Evolutionary conservation across 202 grass and related monocot genomes (phyloP).

Genomic region (Setaria italica): DNA sequence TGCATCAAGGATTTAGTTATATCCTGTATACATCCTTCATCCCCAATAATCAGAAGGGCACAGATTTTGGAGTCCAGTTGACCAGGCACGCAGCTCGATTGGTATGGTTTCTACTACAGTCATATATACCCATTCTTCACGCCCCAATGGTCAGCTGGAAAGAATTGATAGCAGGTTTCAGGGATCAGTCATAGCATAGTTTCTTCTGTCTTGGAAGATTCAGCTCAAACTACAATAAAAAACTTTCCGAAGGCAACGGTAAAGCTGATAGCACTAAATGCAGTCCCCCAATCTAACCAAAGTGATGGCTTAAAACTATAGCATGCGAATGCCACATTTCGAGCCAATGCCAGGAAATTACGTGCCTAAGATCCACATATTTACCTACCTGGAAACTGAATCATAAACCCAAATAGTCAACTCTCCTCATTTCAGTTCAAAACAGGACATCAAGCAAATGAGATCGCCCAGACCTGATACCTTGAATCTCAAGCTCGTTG

Average conservation of each 20-base stretch:
- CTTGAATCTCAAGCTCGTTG: conserved; percentile 41
- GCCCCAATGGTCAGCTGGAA: neutral
- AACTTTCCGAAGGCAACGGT: conserved; percentile 11
- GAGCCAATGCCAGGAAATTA: conserved; percentile 18
- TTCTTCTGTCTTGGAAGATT: conserved; percentile 31
- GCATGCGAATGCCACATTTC: conserved; percentile 37
- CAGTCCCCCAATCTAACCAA: conserved; percentile 23
- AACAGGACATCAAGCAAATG: conserved; percentile 17
- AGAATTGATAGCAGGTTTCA: conserved; percentile 21
- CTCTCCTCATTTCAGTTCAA: conserved; percentile 27
- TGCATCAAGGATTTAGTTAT: neutral
- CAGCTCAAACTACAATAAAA: conserved; percentile 24
- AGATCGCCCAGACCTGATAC: conserved; percentile 15
- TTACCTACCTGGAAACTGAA: conserved; percentile 28
- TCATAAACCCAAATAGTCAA: conserved; percentile 42
- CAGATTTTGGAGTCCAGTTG: conserved; percentile 21
- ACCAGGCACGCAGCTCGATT: neutral
- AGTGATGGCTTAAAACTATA: neutral
- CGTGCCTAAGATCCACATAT: conserved; percentile 40
- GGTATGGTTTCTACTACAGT: neutral
- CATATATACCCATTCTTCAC: neutral
- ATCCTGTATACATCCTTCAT: neutral
- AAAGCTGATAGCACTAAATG: conserved; percentile 26
- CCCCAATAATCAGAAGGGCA: neutral
- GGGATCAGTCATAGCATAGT: neutral